A percentile compares a stretch with the other conserved stretches of the same genome.
Conservation (phyloP, 2,329 filamentous ascomycete genomes). For the Penicillium olsonii region DNA sequence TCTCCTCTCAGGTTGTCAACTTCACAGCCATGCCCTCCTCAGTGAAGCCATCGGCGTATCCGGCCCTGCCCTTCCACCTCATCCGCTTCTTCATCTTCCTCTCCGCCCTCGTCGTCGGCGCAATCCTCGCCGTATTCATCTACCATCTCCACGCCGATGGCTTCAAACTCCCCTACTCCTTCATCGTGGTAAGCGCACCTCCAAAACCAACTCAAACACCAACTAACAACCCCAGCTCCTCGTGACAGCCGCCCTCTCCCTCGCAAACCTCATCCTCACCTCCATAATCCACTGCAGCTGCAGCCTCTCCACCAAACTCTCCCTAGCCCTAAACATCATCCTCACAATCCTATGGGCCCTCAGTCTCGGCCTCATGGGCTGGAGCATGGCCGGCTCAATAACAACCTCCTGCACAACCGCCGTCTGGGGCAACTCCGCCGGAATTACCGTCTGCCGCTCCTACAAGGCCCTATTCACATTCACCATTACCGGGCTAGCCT, state of each 20-base stretch:
- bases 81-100: conserved; percentile 45
- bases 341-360: conserved; percentile 56
- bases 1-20: conserved; percentile 1
- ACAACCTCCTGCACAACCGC: conserved; percentile 51
- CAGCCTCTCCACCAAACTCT: conserved; percentile 55
- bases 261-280: conserved; percentile 52
- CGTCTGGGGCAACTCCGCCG: conserved; percentile 57
- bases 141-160: conserved; percentile 54
- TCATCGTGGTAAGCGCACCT: conserved; percentile 53
- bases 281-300: conserved; percentile 53
- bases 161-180: conserved; percentile 60
- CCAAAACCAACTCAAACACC: not conserved
- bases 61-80: conserved; percentile 41
- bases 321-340: conserved; percentile 51
- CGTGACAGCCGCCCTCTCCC: conserved; percentile 53
- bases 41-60: conserved; percentile 43
- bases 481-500: conserved; percentile 48
- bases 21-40: conserved; percentile 33
- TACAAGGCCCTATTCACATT: conserved; percentile 65
- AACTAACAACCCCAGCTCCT: conserved; percentile 48
- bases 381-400: conserved; percentile 57
- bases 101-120: conserved; percentile 56
- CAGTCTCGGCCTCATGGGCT: conserved; percentile 54
- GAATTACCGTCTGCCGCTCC: conserved; percentile 57
- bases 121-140: conserved; percentile 59